phyloP scores from a whole-genome alignment of 73 alveolate genomes.

The Tetrahymena thermophila region DNA sequence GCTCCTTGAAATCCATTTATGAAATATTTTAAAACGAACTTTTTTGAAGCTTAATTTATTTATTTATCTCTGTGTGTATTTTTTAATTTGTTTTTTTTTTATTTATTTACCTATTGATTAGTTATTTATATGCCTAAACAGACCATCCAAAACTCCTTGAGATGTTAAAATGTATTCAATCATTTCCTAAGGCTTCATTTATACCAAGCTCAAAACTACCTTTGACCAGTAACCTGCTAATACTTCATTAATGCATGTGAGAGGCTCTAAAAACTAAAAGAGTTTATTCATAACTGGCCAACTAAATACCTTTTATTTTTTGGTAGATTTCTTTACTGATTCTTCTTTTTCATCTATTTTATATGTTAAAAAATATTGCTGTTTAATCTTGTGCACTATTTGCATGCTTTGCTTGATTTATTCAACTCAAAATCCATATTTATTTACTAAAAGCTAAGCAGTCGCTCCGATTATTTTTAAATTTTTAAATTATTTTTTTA shows the following conservation, averaged over 20 bases:
- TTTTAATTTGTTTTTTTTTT: not conserved
- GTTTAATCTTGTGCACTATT: too few species aligned
- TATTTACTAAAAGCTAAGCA: not conserved
- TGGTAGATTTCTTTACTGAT: not conserved
- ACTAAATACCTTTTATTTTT: not conserved
- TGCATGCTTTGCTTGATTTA: not conserved
- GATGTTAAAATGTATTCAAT: not conserved
- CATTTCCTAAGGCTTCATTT: not conserved
- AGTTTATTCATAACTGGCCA: conserved; percentile 1
- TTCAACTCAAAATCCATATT: too few species aligned
- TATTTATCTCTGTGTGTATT: too few species aligned
- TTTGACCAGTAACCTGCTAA: not conserved
- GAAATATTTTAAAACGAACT: not conserved
- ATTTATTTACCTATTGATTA: not conserved
- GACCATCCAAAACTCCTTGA: not conserved
- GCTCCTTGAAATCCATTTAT: not conserved
- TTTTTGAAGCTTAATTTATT: too few species aligned
- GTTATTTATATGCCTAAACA: not conserved
- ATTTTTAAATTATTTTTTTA: too few species aligned
- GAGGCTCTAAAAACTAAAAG: not conserved
- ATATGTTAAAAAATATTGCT: not conserved
- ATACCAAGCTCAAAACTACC: not conserved
- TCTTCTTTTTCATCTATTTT: not conserved
- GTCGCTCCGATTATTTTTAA: not conserved
- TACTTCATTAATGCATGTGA: not conserved